These are phyloP conservation scores for Gonapodya prolifera DNA, from an alignment of 192 early-diverging fungal species.

Conservation along the genomic window DNA sequence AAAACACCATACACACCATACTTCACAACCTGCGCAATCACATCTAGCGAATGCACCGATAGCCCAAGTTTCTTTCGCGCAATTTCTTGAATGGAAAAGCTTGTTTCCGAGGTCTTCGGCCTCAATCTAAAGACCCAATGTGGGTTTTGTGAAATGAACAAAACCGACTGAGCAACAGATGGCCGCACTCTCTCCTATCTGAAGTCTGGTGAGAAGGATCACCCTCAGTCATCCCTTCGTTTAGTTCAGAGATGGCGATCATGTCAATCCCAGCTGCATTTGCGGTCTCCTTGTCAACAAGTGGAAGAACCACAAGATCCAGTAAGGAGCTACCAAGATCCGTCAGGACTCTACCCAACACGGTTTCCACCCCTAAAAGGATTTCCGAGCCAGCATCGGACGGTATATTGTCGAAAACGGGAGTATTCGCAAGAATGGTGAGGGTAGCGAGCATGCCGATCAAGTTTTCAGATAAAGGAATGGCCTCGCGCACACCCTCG, in stretches of 20 bases:
- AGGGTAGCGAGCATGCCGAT: background rate
- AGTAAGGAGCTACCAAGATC: background rate
- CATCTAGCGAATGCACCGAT: background rate
- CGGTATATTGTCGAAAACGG: background rate
- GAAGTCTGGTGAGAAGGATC: background rate
- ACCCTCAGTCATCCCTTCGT: background rate
- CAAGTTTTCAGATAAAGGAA: background rate
- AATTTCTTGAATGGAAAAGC: background rate
- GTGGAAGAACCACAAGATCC: background rate
- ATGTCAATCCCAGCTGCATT: background rate
- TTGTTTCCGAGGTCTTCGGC: background rate
- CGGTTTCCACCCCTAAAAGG: background rate
- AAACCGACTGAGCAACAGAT: background rate
- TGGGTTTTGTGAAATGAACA: background rate
- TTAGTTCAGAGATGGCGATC: background rate
- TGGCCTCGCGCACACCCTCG: background rate
- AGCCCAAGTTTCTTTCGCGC: background rate
- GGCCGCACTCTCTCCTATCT: background rate
- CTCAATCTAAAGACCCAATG: background rate
- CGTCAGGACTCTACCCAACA: background rate
- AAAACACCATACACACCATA: background rate
- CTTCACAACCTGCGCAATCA: background rate
- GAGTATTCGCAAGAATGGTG: background rate
- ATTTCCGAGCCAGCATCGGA: background rate
- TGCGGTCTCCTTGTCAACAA: background rate